Evolutionary conservation across 1,284 basidiomycete species (phyloP), one percentile per base, ranked within the genome.

Genomic region (Phellopilus nigrolimitatus): DNA sequence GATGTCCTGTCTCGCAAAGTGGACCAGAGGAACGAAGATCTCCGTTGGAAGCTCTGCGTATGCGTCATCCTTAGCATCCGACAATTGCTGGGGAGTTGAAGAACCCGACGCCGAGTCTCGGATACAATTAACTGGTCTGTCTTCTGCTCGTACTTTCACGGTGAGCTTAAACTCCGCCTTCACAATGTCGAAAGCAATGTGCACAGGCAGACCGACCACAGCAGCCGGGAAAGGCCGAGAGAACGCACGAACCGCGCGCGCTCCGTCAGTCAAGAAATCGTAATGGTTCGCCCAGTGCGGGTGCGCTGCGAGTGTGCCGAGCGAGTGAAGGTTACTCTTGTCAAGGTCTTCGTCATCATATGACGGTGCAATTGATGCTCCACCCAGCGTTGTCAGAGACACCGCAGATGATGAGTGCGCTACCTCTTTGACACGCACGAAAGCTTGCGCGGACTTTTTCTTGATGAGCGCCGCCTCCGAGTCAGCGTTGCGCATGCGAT

Each of bases 21-120:
- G 93, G n/a, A 95, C 80, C 47, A 91, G 74, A 1, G 94, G 94
- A 0, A 97, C 65, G 64, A 80, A 97, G 13, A 97, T 84, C 73
- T 95, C 91, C 8, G 91, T 95, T 9, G 81, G 74, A 1, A 81
- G 66, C 21, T 68, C 68, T 6, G 68, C 68, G 38, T 66, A 65
- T 47, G 52, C 56, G 13, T 54, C 57, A 3, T 59, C 60, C 4
- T 51, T 30, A 6, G 54, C 56, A 1, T 49, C 38, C 1, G 46
- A 50, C 0, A 25, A 17, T 15, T 55, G 58, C 56, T 8, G 59
- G 22, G 13, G 58, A 57, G 27, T 17, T 1, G 49, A 47, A 5
- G 38, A 4, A 7, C n/a, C n/a, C n/a, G n/a, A n/a, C n/a, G n/a
- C n/a, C 31, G 21, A 27, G 39, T 43, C 36, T 19, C 38, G 12